Percentiles rank a stretch among this genome's conserved stretches.
Evolutionary conservation across 441 rosid genomes (phyloP).

Genomic region (Geranium incanum): DNA sequence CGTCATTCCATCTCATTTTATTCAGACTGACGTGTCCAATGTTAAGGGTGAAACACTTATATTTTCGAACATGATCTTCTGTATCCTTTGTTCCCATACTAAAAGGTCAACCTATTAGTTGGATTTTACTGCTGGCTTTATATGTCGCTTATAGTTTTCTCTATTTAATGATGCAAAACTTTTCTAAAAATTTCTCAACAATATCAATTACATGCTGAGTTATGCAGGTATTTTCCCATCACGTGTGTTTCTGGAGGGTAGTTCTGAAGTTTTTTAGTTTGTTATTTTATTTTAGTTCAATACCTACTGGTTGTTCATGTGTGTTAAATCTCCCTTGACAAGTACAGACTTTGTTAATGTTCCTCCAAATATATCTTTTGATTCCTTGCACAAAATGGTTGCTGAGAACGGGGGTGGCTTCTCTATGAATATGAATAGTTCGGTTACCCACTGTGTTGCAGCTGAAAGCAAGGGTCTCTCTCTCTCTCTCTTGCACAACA

Average conservation of each 20-base stretch:
- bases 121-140: too few species aligned
- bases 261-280: neutral
- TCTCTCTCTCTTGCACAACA: constrained; percentile 3
- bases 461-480: constrained; percentile 81
- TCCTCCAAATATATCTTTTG: constrained; percentile 54
- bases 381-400: constrained; percentile 76
- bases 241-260: neutral
- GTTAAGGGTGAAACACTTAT: constrained; percentile 69
- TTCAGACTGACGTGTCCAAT: constrained; percentile 70
- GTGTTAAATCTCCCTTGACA: constrained; percentile 40
- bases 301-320: neutral
- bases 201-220: neutral
- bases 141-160: too few species aligned
- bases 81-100: constrained; percentile 54
- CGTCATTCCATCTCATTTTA: constrained; percentile 75
- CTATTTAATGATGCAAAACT: too few species aligned
- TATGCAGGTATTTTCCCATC: too few species aligned
- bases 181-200: constrained; percentile 4
- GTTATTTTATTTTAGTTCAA: neutral
- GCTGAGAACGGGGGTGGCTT: constrained; percentile 92
- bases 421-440: constrained; percentile 84
- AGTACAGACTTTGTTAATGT: constrained; percentile 68
- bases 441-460: constrained; percentile 89
- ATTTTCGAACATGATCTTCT: constrained; percentile 75
- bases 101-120: too few species aligned